Conservation (phyloP, 108 stramenopile species). For the Discostella stelligeroides region DNA sequence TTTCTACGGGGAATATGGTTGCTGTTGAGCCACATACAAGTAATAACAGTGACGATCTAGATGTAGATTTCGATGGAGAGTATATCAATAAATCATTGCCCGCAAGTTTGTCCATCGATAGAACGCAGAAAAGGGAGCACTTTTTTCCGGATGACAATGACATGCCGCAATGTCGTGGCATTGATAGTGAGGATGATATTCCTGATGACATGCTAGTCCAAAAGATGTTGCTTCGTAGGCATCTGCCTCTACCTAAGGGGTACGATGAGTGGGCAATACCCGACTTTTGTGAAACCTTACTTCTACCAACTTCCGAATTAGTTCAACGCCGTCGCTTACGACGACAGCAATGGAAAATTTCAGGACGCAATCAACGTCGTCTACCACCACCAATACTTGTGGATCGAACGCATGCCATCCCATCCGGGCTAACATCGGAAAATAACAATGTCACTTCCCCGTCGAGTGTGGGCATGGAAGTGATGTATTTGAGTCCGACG, state of each 20-base stretch:
- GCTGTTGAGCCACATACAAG: too few relatives aligned
- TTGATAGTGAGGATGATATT: conserved; percentile 4
- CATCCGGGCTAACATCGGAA: conserved; percentile 9
- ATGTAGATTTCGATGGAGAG: too few relatives aligned
- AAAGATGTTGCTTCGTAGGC: conserved; percentile 14
- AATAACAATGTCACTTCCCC: conserved; percentile 11
- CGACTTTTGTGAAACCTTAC: conserved; percentile 48
- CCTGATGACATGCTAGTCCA: conserved; percentile 17
- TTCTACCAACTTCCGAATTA: conserved; percentile 46
- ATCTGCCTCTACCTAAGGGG: conserved; percentile 55
- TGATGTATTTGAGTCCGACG: conserved; percentile 48
- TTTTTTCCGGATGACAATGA: conserved; percentile 43
- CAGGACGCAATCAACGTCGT: conserved; percentile 1
- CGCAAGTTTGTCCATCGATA: background rate
- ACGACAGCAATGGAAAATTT: background rate
- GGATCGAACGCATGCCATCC: conserved; percentile 32
- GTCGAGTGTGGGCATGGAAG: conserved; percentile 46
- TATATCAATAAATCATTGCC: too few relatives aligned
- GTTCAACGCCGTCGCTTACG: background rate
- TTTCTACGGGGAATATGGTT: too few relatives aligned
- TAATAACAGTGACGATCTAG: too few relatives aligned
- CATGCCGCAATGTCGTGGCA: conserved; percentile 3
- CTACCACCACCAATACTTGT: conserved; percentile 23
- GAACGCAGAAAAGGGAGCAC: conserved; percentile 16
- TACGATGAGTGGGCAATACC: conserved; percentile 81